Base-by-base conservation (phyloP, 2,329 filamentous ascomycete species). In the Domatiomyces catenatus region DNA sequence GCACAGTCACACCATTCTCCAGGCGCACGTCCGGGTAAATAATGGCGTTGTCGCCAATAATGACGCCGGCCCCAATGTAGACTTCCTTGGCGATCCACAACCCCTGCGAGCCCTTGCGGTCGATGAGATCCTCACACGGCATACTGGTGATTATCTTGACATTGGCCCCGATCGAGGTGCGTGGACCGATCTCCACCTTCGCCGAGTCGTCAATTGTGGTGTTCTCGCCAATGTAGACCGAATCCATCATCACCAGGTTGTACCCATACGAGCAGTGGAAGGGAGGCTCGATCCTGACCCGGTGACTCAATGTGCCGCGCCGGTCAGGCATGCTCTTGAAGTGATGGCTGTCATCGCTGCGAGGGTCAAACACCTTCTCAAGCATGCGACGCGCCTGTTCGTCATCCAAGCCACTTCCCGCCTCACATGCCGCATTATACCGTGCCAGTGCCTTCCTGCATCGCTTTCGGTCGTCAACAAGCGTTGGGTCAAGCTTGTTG, bases 181-280 rank as follows among this genome's bases (percentile, higher is more conserved):
- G 70, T 54, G 86, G 79, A 2, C 89, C 89, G 60, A 96, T 88
- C 46, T 73, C 80, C 53, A 96, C 84, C 56, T 81, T 75, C 63
- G 82, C 84, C n/a, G 88, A 82, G 64, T 98, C 92, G 50, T 89
- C 79, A 62, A 96, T 83, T 22, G 81, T 82, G 66, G 89, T 95
- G 61, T 86, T 84, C 50, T 85, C 77, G 17, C 84, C 86, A 58
- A 98, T 84, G 50, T 82, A 77, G 2, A 93, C 86, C 56, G 92
- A 82, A 59, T 89, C 83, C 10, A 86, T 89, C 58, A 98, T 84
- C 46, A 77, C 77, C 60, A 96, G 84, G 65, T 98, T 96, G 69
- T 94, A 96, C 0, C 92, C 92, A 62, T 95, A 95, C 61, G 95
- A 88, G 64, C 90, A 95, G 46, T 76, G 81, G 65, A 98, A 96